phyloP scores from a whole-genome alignment of 164 flowering plant species.

The Liriodendron chinense region DNA sequence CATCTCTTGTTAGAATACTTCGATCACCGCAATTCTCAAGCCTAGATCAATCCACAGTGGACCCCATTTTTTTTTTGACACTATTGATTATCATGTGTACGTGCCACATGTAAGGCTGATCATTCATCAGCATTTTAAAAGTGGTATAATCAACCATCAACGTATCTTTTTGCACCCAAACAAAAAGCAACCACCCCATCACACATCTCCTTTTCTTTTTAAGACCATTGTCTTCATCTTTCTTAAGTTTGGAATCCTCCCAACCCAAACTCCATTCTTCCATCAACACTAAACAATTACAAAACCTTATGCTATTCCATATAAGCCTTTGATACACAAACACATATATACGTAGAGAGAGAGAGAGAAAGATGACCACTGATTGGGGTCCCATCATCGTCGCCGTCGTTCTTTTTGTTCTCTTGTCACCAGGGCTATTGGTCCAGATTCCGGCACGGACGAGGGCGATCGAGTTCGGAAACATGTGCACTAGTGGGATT shows the following conservation, averaged over 20 bases:
- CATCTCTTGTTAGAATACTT: no score
- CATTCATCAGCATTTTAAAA: no score
- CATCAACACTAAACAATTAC: not conserved
- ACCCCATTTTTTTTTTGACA: no score
- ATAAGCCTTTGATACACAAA: no score
- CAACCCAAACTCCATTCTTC: not conserved
- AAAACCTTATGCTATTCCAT: not conserved
- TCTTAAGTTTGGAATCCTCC: not conserved
- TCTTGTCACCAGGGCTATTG: conserved; percentile 65
- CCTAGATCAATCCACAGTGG: no score
- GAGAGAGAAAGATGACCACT: conserved; percentile 7
- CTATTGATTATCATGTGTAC: no score
- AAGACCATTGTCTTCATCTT: not conserved
- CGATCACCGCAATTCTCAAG: no score
- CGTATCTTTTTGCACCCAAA: not conserved
- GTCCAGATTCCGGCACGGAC: conserved; percentile 63
- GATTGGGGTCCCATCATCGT: conserved; percentile 72
- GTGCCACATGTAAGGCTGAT: no score
- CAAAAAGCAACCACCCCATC: not conserved
- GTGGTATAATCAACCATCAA: not conserved
- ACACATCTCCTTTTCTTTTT: not conserved
- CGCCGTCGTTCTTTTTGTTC: conserved; percentile 55
- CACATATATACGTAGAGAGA: not conserved
- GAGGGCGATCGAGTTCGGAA: conserved; percentile 69
- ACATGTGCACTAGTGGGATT: conserved; percentile 70